A percentile compares a stretch with the other conserved stretches of the same genome.
Evolutionary conservation across 345 rosid species (phyloP).

Genomic region (Bruguiera parviflora): DNA sequence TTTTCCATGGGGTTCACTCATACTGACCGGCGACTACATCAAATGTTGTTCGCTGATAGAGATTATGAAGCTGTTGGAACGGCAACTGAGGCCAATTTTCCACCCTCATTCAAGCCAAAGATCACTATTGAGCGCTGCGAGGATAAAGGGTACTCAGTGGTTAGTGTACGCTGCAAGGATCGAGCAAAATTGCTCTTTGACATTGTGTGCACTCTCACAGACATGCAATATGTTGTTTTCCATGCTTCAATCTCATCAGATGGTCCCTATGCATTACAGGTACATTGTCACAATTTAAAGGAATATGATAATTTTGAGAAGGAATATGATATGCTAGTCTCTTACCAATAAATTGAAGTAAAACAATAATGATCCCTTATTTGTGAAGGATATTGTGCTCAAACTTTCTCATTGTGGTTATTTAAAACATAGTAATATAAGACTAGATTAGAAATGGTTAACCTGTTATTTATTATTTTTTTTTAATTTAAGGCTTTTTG

Average conservation of each 20-base stretch:
- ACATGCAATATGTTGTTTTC: constrained; percentile 93
- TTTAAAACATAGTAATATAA: too few species aligned
- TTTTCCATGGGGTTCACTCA: constrained; percentile 90
- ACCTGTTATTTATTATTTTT: too few species aligned
- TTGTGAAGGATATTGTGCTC: background rate
- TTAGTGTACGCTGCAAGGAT: constrained; percentile 71
- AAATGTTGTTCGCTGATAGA: constrained; percentile 91
- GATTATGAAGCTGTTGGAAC: constrained; percentile 66
- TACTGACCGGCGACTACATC: constrained; percentile 80
- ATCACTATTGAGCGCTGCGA: constrained; percentile 62
- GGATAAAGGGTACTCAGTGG: constrained; percentile 83
- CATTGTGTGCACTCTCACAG: constrained; percentile 93
- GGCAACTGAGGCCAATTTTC: constrained; percentile 36
- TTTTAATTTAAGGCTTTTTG: too few species aligned
- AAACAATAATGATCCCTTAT: background rate
- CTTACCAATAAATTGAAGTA: background rate
- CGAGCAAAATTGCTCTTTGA: constrained; percentile 86
- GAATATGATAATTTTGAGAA: background rate
- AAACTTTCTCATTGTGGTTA: too few species aligned
- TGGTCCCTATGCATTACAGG: constrained; percentile 82
- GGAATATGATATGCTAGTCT: background rate
- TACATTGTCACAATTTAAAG: background rate
- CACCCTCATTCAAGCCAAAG: constrained; percentile 44
- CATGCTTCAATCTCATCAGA: constrained; percentile 75
- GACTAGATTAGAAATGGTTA: too few species aligned